Evolutionary conservation across 805 yeast genomes (phyloP).

Genomic region (Candida tibetensis): DNA sequence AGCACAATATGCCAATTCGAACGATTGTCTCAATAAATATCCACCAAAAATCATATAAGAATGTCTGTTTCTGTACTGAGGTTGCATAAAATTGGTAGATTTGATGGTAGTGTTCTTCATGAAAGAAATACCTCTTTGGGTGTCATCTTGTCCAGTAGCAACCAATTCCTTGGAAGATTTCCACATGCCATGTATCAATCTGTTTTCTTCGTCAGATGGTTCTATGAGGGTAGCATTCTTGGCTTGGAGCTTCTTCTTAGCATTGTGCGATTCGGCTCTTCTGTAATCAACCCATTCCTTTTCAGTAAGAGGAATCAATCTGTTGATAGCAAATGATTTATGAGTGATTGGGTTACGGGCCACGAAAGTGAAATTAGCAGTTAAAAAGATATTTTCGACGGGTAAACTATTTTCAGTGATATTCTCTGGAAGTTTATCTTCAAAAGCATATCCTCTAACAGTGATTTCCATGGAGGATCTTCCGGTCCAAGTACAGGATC

Average conservation of each 20-base stretch:
- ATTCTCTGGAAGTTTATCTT: slow-evolving; percentile 49
- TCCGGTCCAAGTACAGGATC: slow-evolving; percentile 94
- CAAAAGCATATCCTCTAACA: slow-evolving; percentile 80
- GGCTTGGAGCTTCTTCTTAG: slow-evolving; percentile 78
- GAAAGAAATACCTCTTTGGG: slow-evolving; percentile 52
- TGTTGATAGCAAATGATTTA: slow-evolving; percentile 81
- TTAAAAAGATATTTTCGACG: slow-evolving; percentile 68
- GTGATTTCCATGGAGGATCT: slow-evolving; percentile 93
- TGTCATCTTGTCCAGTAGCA: slow-evolving; percentile 26
- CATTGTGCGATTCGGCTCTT: slow-evolving; percentile 86
- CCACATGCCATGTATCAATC: slow-evolving; percentile 78
- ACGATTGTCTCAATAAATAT: slow-evolving; percentile 84
- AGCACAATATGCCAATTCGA: slow-evolving; percentile 90
- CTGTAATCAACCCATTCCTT: slow-evolving; percentile 79
- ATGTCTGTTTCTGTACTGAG: slow-evolving; percentile 93
- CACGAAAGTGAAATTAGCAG: slow-evolving; percentile 92
- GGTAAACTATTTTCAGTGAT: slow-evolving; percentile 58
- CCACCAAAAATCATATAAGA: slow-evolving; percentile 96
- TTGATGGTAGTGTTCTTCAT: slow-evolving; percentile 71
- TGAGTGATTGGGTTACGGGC: slow-evolving; percentile 95
- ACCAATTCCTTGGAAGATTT: slow-evolving; percentile 33
- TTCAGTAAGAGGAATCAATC: slow-evolving; percentile 70
- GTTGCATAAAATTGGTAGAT: slow-evolving; percentile 90
- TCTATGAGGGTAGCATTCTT: slow-evolving; percentile 57
- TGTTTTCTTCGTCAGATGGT: slow-evolving; percentile 68